A percentile compares a stretch with the other conserved stretches of the same genome.
Conservation (phyloP, 306 rosid genomes). For the Lupinus albus region DNA sequence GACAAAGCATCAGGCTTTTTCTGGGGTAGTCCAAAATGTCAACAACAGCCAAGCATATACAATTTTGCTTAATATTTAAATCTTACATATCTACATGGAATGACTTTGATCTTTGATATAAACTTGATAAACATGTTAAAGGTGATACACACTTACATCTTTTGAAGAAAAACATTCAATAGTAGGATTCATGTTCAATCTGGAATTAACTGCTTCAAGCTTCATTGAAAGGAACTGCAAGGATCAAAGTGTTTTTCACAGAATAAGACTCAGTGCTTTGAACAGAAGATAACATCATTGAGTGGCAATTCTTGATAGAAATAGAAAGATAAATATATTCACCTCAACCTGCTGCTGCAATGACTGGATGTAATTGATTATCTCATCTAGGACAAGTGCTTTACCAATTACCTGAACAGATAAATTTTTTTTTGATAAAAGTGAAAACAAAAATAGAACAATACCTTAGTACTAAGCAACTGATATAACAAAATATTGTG, state of each 20-base stretch:
- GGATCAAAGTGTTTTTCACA: conserved; percentile 33
- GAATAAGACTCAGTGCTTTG: conserved; percentile 27
- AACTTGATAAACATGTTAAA: conserved; percentile 2
- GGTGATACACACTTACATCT: conserved; percentile 58
- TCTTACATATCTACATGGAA: neutral
- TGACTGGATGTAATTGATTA: conserved; percentile 88
- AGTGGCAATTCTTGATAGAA: neutral
- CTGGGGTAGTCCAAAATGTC: neutral
- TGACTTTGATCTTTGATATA: conserved; percentile 10
- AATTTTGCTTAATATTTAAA: conserved; percentile 19
- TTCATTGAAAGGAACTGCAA: conserved; percentile 87
- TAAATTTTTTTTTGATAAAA: neutral
- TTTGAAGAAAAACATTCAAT: conserved; percentile 68
- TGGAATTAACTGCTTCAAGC: conserved; percentile 87
- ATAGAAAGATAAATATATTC: conserved; percentile 19
- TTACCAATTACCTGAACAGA: conserved; percentile 78
- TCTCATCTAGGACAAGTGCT: conserved; percentile 91
- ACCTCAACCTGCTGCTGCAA: conserved; percentile 94
- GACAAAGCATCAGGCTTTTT: neutral
- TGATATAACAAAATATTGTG: conserved; percentile 11
- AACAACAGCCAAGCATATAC: conserved; percentile 4
- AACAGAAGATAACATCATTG: neutral
- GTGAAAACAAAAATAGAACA: neutral
- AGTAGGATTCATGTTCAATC: conserved; percentile 52
- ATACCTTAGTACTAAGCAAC: neutral